Evolutionary conservation across 1,284 basidiomycete species (phyloP).

Genomic region (Grifola frondosa): DNA sequence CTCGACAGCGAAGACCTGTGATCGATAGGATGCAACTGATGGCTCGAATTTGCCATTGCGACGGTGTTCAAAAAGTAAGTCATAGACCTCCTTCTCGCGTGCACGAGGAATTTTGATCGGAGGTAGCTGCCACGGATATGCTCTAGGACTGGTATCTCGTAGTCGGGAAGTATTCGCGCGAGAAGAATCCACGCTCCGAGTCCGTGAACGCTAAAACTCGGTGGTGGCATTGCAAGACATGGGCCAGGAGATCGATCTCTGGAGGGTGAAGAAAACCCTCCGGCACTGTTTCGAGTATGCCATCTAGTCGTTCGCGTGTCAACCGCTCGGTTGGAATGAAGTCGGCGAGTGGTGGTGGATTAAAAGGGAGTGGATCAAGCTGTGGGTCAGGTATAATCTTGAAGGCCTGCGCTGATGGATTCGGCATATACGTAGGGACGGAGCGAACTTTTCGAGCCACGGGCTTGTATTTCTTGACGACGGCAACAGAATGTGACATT

Average conservation of each 20-base stretch:
- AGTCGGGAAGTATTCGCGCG: slow-evolving; percentile 32
- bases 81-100: slow-evolving; percentile 20
- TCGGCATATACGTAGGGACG: slow-evolving; percentile 32
- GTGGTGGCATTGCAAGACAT: slow-evolving; percentile 20
- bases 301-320: slow-evolving; percentile 4
- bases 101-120: slow-evolving; percentile 31
- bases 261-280: slow-evolving; percentile 11
- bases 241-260: slow-evolving; percentile 28
- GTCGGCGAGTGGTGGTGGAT: background rate
- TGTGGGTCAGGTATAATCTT: slow-evolving; percentile 16
- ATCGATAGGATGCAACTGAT: slow-evolving; percentile 25
- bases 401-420: slow-evolving; percentile 24
- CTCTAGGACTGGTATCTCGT: slow-evolving; percentile 34
- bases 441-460: slow-evolving; percentile 32
- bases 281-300: slow-evolving; percentile 7
- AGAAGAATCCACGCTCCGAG: slow-evolving; percentile 32
- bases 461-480: slow-evolving; percentile 30
- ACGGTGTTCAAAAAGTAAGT: slow-evolving; percentile 17
- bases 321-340: slow-evolving; percentile 3
- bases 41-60: slow-evolving; percentile 19
- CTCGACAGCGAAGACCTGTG: slow-evolving; percentile 30
- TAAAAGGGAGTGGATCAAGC: slow-evolving; percentile 12
- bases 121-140: slow-evolving; percentile 19
- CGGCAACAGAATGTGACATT: too few relatives aligned
- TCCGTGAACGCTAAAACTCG: slow-evolving; percentile 30